These are phyloP conservation scores for Aspergillus sp. DNA, from an alignment of 2,329 filamentous ascomycete genomes.

Conservation along the genomic window DNA sequence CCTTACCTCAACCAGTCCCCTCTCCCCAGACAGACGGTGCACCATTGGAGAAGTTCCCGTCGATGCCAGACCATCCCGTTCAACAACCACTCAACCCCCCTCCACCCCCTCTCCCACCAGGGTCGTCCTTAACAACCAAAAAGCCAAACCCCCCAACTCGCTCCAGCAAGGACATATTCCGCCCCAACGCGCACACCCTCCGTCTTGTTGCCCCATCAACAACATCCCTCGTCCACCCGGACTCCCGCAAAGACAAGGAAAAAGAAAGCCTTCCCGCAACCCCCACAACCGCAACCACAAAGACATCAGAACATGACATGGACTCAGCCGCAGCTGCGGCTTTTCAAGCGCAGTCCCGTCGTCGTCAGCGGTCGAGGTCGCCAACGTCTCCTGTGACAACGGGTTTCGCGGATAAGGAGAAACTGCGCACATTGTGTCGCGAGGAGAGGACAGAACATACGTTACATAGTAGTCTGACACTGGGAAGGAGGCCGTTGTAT, in stretches of 20 bases:
- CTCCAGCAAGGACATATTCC: constrained; percentile 20
- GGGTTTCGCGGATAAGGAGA: constrained; percentile 19
- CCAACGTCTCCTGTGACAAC: constrained; percentile 10
- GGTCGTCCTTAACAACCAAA: neutral
- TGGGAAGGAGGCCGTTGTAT: constrained; percentile 15
- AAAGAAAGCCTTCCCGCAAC: neutral
- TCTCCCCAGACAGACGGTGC: constrained; percentile 3
- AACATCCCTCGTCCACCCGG: constrained; percentile 24
- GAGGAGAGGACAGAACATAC: constrained; percentile 21
- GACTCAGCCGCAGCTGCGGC: constrained; percentile 31
- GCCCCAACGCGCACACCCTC: constrained; percentile 20
- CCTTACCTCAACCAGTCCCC: neutral
- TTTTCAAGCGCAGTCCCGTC: constrained; percentile 28
- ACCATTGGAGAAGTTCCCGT: constrained; percentile 22
- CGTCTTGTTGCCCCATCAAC: constrained; percentile 32
- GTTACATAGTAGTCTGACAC: constrained; percentile 15
- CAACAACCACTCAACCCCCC: constrained; percentile 10
- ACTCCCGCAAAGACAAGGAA: constrained; percentile 20
- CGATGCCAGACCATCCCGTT: constrained; percentile 19
- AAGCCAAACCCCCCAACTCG: constrained; percentile 7
- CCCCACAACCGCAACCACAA: neutral
- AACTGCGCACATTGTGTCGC: constrained; percentile 24
- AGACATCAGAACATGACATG: constrained; percentile 18
- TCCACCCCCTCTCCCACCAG: neutral
- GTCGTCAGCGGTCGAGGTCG: constrained; percentile 24